phyloP scores from a whole-genome alignment of 2,329 filamentous ascomycete species.

The Sclerotinia sclerotiorum region DNA sequence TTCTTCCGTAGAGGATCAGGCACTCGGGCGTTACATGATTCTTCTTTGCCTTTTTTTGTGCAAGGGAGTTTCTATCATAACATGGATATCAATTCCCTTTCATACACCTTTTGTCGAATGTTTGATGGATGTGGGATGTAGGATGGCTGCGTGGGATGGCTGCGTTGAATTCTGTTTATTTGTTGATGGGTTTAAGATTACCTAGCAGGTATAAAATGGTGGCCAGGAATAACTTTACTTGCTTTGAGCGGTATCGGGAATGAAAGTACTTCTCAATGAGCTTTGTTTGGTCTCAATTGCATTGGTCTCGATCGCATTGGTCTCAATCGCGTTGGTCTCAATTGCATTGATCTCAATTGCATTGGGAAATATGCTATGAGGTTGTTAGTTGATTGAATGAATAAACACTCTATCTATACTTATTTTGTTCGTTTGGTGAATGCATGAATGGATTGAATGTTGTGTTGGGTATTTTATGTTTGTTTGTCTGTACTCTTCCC shows the following conservation, averaged over 20 bases:
- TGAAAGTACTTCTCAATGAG: neutral
- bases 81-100: constrained; percentile 7
- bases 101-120: constrained; percentile 6
- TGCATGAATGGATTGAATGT: no score
- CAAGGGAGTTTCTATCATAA: neutral
- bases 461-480: no score
- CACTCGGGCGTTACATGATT: neutral
- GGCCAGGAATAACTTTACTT: neutral
- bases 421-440: neutral
- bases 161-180: neutral
- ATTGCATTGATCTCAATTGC: no score
- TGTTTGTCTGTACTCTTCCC: no score
- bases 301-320: no score
- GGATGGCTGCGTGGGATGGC: neutral
- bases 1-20: neutral
- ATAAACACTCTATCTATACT: neutral
- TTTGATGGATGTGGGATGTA: neutral
- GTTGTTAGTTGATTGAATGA: neutral
- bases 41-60: constrained; percentile 3
- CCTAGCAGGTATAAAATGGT: neutral
- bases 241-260: neutral
- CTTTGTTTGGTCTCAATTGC: no score
- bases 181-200: neutral
- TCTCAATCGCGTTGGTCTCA: no score
- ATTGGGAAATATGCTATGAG: neutral